Conservation (phyloP, 768 basidiomycete genomes). For the Amanita thiersii region DNA sequence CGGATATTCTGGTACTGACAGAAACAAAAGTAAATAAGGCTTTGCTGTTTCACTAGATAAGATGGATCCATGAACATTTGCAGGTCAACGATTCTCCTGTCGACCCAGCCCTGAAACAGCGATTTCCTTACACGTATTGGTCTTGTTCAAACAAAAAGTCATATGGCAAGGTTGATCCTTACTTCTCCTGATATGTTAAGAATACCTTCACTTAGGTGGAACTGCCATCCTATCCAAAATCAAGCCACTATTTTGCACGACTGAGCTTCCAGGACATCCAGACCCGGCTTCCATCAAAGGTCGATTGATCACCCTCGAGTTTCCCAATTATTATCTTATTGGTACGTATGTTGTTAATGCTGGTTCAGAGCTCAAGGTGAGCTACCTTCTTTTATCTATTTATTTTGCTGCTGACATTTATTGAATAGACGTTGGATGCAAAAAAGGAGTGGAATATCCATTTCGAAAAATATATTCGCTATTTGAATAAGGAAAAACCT, state of each 20-base stretch:
- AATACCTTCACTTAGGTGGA: conserved; percentile 44
- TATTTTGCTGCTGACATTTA: background rate
- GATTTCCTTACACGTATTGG: conserved; percentile 72
- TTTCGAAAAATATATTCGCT: conserved; percentile 65
- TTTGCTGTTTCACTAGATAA: background rate
- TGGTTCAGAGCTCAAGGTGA: conserved; percentile 66
- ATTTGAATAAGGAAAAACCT: conserved; percentile 70
- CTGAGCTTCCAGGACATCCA: conserved; percentile 70
- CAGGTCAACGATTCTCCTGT: conserved; percentile 68
- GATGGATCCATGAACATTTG: conserved; percentile 4
- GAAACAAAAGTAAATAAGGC: conserved; percentile 73
- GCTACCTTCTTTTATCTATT: background rate
- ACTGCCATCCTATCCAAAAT: conserved; percentile 75
- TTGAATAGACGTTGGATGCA: conserved; percentile 56
- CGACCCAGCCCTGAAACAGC: conserved; percentile 45
- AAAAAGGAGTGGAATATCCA: conserved; percentile 78
- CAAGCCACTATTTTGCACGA: conserved; percentile 58
- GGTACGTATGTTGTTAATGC: conserved; percentile 86
- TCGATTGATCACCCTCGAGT: conserved; percentile 79
- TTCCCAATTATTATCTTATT: conserved; percentile 56
- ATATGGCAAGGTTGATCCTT: conserved; percentile 43
- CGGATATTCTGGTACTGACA: conserved; percentile 76
- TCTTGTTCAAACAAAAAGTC: conserved; percentile 71
- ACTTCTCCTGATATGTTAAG: background rate
- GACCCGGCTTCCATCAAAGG: conserved; percentile 59